Evolutionary conservation across 441 rosid species (phyloP), one percentile per base, ranked within the genome.

Genomic region (Erodium moschatum): DNA sequence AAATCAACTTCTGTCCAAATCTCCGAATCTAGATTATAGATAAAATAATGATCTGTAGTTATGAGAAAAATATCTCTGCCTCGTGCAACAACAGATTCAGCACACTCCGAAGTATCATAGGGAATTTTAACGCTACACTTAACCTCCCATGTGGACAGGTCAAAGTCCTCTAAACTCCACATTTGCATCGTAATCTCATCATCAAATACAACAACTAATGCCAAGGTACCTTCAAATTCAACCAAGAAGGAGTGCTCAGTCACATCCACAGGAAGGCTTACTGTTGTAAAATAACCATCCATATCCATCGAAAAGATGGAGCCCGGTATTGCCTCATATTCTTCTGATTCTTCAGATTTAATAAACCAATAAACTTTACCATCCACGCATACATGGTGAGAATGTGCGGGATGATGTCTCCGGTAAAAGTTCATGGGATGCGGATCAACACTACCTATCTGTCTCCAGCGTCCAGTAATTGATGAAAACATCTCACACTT

Each of bases 281-380:
- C 20, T 61, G 15, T 61, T 20, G 7, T 61, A 12, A 61, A 61
- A 61, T 10, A 9, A 20, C 33, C 65, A 31, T 61, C 65, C 65
- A 61, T 61, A 21, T 61, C 65, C 33, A 61, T 27, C 21, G 65
- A 61, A 61, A 61, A 6, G 35, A 72, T 72, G n/a, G 63, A 67
- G 61, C 75, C 67, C 31, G 75, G 71, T 44, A 67, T 46, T 42
- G 16, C 11, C 6, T 5, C 13, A 46, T 27, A 48, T 44, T 31
- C 70, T 31, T 61, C 64, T 5, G 75, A 67, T 61, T 70, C 70
- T 54, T 54, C 61, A 54, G 61, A 54, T 54, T 15, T 54, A 62
- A 72, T 13, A 50, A 72, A 72, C 75, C 75, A 72, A 67, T 67
- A 46, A 3, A 72, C 65, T 0, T 18, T 72, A 44, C 71, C 71